Base-by-base conservation (phyloP, 2,329 filamentous ascomycete species). In the Ceratocystis eucalypticola region DNA sequence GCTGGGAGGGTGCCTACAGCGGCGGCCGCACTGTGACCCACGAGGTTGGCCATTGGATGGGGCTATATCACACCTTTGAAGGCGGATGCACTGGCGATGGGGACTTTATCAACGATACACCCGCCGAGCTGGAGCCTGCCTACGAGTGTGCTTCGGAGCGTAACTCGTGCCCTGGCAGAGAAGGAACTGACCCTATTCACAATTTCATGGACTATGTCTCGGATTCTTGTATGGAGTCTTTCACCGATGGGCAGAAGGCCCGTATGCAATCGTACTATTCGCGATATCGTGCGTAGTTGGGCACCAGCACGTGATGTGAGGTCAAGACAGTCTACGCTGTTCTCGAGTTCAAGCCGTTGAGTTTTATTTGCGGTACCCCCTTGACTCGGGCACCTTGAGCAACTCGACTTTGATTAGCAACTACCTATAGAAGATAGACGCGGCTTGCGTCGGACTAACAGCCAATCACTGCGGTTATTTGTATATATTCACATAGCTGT, bases 11-110 rank as follows among this genome's bases (percentile, higher is more conserved):
- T 41, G 74, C 77, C 68, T 75, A 71, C 69, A 72, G 74, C 70
- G 70, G 72, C n/a, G 74, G 75, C 20, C 72, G 72, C 69, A 73
- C 73, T 2, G 70, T 69, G 33, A 71, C 70, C 45, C 78, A 80
- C 73, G 79, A 80, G 72, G 72, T 77, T 55, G 79, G 79, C 17
- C 79, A 80, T 73, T 80, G 78, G 78, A 71, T 80, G 64, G 78
- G 78, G 63, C 75, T 81, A 28, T 75, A 74, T 70, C 79, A 81
- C 72, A 79, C 78, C 59, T 80, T 80, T 71, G 71, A 79, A 68
- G 77, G 75, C 55, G 77, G 75, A 68, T 76, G 75, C 70, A 69
- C 17, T 17, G 71, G 73, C 5, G 68, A 62, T 57, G 77, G 76
- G 48, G 78, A 80, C 70, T 71, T 69, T 45, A 71, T 79, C 20